Percentiles rank a stretch among this genome's conserved stretches.
Conservation (phyloP, 148 eudicot species). For the Gaultheria prostrata region DNA sequence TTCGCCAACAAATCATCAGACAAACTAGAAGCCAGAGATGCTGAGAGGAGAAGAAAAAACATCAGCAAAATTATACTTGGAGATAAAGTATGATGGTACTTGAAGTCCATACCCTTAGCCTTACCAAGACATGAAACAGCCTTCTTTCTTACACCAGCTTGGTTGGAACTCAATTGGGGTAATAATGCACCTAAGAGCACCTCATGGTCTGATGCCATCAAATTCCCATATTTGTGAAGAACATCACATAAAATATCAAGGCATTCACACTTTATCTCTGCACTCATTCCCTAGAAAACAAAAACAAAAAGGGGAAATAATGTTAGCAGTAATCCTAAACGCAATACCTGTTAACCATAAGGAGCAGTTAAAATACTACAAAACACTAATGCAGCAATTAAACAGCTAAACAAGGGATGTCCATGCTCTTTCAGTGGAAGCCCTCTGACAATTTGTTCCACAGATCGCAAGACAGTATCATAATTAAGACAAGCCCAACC, state of each 20-base stretch:
- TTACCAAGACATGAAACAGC: conserved; percentile 93
- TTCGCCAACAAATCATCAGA: conserved; percentile 95
- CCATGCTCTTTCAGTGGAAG: neutral
- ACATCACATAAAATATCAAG: conserved; percentile 85
- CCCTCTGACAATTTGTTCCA: neutral
- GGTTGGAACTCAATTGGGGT: conserved; percentile 83
- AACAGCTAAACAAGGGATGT: conserved; percentile 6
- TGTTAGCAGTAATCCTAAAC: neutral
- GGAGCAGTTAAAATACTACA: neutral
- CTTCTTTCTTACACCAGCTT: conserved; percentile 94
- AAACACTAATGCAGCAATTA: neutral
- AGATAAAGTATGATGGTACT: neutral
- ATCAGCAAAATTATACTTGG: neutral
- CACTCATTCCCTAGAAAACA: conserved; percentile 57
- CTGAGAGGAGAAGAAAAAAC: conserved; percentile 38
- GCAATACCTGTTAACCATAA: neutral
- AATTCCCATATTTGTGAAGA: conserved; percentile 87
- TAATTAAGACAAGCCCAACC: neutral
- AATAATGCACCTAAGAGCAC: conserved; percentile 68
- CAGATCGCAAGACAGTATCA: neutral
- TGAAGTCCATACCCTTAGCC: neutral
- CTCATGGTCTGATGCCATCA: conserved; percentile 82
- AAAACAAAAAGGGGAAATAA: neutral
- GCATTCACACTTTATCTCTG: conserved; percentile 91
- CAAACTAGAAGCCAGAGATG: conserved; percentile 93